A percentile compares a stretch with the other conserved stretches of the same genome.
These are phyloP conservation scores for Brassica juncea DNA, from an alignment of 345 rosid genomes.

Conservation along the genomic window DNA sequence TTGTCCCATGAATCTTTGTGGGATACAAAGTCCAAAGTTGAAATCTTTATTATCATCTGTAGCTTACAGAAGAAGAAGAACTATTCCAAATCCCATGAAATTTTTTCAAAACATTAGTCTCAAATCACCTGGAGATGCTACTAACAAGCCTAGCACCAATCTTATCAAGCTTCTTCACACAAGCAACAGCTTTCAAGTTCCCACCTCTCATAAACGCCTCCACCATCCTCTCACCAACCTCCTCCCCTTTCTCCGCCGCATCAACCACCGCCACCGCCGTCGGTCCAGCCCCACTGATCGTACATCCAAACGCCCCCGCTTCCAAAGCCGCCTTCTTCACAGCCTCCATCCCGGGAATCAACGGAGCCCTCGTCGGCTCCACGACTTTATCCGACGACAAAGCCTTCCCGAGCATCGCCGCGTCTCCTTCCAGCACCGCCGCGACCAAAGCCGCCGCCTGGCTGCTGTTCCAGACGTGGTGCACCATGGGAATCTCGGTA, in stretches of 20 bases:
- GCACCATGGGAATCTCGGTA: slow-evolving; percentile 65
- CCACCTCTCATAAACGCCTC: slow-evolving; percentile 72
- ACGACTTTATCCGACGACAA: slow-evolving; percentile 72
- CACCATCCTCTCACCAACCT: slow-evolving; percentile 80
- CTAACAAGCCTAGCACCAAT: slow-evolving; percentile 73
- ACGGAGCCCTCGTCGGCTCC: slow-evolving; percentile 80
- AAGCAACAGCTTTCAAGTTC: slow-evolving; percentile 61
- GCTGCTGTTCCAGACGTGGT: slow-evolving; percentile 90
- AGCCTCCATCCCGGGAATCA: slow-evolving; percentile 89
- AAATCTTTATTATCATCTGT: slow-evolving; percentile 31
- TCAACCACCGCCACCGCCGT: slow-evolving; percentile 81
- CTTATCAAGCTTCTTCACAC: slow-evolving; percentile 68
- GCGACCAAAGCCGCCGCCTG: slow-evolving; percentile 85
- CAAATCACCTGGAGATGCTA: slow-evolving; percentile 44
- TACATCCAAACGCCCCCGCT: slow-evolving; percentile 84
- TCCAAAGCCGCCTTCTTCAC: slow-evolving; percentile 75
- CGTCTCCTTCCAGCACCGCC: slow-evolving; percentile 68
- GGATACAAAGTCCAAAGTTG: neutral
- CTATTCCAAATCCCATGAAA: neutral
- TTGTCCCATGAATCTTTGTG: neutral
- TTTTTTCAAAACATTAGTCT: slow-evolving; percentile 2
- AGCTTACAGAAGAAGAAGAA: slow-evolving; percentile 11
- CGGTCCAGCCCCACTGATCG: slow-evolving; percentile 94
- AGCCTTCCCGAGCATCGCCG: slow-evolving; percentile 67
- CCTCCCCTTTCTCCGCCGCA: slow-evolving; percentile 51